phyloP scores from a whole-genome alignment of 495 filamentous ascomycete genomes.

The Thermochaetoides thermophila region DNA sequence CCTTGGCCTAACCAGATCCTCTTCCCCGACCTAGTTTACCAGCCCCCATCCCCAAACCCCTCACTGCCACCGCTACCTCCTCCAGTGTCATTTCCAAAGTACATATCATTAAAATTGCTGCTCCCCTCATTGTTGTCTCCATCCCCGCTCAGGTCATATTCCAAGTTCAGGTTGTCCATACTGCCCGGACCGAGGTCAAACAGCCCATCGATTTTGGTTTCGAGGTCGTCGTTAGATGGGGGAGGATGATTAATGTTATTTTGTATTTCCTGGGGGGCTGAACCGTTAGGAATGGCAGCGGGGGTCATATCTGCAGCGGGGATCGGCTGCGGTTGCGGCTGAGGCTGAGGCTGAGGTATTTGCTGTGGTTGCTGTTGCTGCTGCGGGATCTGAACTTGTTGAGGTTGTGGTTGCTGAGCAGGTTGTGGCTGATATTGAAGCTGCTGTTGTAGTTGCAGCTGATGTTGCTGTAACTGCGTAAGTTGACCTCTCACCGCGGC shows the following conservation, averaged over 20 bases:
- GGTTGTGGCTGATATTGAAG: too few relatives aligned
- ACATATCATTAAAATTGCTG: conserved; percentile 31
- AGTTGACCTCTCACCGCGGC: too few relatives aligned
- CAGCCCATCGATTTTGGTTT: conserved; percentile 24
- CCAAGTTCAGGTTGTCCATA: conserved; percentile 21
- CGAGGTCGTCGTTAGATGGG: conserved; percentile 13
- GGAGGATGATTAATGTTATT: conserved; percentile 8
- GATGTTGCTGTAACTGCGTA: too few relatives aligned
- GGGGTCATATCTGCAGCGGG: too few relatives aligned
- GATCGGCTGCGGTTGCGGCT: background rate
- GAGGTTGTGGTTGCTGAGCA: conserved; percentile 1
- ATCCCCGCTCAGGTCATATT: conserved; percentile 20
- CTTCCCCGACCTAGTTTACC: too few relatives aligned
- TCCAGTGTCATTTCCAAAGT: conserved; percentile 19
- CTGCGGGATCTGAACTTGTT: conserved; percentile 2
- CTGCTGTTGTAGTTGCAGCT: conserved; percentile 1
- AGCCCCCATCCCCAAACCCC: background rate
- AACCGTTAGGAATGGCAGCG: too few relatives aligned
- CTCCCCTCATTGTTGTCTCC: conserved; percentile 21
- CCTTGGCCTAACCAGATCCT: too few relatives aligned
- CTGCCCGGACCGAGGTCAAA: conserved; percentile 21
- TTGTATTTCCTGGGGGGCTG: conserved; percentile 1
- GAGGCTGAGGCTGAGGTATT: background rate
- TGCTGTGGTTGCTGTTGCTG: background rate
- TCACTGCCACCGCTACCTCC: conserved; percentile 9